Evolutionary conservation across 495 filamentous ascomycete genomes (phyloP).

Genomic region (Neurospora sublineolata): DNA sequence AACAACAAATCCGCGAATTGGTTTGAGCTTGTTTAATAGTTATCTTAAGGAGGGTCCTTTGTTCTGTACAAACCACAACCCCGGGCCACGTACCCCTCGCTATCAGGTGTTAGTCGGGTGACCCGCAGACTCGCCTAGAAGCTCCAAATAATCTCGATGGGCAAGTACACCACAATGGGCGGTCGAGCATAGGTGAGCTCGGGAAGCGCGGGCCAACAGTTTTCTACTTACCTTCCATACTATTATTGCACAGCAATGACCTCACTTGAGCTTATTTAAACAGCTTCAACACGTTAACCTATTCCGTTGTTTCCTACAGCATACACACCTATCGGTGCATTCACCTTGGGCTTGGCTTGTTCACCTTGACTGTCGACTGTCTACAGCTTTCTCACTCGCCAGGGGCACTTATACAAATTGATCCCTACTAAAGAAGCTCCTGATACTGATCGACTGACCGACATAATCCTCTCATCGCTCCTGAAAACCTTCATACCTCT

Average conservation of each 20-base stretch:
- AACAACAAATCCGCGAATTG: background rate
- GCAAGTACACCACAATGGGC: background rate
- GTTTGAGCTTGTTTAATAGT: background rate
- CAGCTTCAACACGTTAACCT: background rate
- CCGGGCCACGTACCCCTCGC: background rate
- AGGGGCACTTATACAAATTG: background rate
- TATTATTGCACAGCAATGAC: background rate
- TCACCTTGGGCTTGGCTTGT: background rate
- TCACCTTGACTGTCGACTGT: background rate
- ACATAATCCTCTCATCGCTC: background rate
- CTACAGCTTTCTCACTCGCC: background rate
- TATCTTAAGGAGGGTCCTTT: background rate
- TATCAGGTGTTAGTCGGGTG: background rate
- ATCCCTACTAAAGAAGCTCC: background rate
- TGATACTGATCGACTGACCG: no score
- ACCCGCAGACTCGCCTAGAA: background rate
- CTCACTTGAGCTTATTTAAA: background rate
- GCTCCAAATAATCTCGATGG: background rate
- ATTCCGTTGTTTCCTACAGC: background rate
- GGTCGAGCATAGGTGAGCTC: background rate
- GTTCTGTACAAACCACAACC: background rate
- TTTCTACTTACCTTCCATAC: background rate
- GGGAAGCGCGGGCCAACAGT: background rate
- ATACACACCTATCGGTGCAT: background rate
- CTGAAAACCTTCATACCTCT: background rate